Evolutionary conservation across 2,329 filamentous ascomycete genomes (phyloP).

Genomic region (Alternaria metachromatica): DNA sequence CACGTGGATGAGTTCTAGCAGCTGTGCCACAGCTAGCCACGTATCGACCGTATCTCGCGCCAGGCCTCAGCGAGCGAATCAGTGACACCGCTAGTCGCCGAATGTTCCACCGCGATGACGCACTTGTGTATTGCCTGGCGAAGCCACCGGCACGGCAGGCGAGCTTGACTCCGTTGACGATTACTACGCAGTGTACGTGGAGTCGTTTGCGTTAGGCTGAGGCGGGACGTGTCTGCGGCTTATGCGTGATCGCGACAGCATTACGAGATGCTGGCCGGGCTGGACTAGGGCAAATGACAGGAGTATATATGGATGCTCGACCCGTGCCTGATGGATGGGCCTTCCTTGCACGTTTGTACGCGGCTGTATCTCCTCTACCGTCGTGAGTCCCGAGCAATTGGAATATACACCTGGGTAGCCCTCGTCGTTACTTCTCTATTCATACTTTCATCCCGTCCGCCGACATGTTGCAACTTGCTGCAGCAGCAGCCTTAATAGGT

Average conservation of each 20-base stretch:
- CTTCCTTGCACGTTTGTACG: background rate
- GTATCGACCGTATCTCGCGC: background rate
- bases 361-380: background rate
- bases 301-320: background rate
- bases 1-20: background rate
- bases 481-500: conserved; percentile 30
- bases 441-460: background rate
- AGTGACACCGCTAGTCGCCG: conserved; percentile 3
- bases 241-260: conserved; percentile 3
- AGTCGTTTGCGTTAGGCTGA: conserved; percentile 1
- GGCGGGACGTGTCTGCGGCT: background rate
- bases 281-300: conserved; percentile 5
- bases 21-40: background rate
- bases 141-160: background rate
- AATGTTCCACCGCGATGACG: conserved; percentile 9
- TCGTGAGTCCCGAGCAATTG: background rate
- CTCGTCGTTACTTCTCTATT: background rate
- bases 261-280: background rate
- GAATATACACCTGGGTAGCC: background rate
- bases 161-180: background rate
- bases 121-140: background rate
- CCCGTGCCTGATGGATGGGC: background rate
- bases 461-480: conserved; percentile 31
- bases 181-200: background rate
- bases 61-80: background rate